These are phyloP conservation scores for Rauvolfia tetraphylla DNA, from an alignment of 257 asterid genomes.

Conservation along the genomic window DNA sequence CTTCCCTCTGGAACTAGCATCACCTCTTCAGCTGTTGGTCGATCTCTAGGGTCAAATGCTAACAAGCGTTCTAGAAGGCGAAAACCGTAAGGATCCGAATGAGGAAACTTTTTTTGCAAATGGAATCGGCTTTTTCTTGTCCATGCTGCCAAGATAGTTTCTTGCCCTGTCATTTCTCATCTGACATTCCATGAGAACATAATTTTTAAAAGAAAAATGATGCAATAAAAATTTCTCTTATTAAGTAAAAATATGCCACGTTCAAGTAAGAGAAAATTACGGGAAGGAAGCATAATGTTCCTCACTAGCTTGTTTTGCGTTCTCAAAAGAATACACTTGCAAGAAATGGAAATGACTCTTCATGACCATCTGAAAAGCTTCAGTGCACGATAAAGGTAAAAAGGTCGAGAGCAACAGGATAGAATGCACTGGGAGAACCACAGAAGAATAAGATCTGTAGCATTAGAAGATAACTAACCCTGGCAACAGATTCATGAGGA, in stretches of 20 bases:
- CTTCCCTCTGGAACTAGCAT: conserved; percentile 6
- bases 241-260: neutral
- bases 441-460: neutral
- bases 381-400: neutral
- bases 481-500: conserved; percentile 69
- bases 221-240: too few species aligned
- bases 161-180: conserved; percentile 98
- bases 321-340: neutral
- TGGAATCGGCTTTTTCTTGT: conserved; percentile 75
- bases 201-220: neutral
- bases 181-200: conserved; percentile 49
- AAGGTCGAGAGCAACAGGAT: neutral
- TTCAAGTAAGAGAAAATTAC: too few species aligned
- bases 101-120: conserved; percentile 67
- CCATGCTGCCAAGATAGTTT: conserved; percentile 83
- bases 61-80: conserved; percentile 66
- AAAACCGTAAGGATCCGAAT: conserved; percentile 77
- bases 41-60: conserved; percentile 91
- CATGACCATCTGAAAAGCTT: neutral
- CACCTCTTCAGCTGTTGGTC: conserved; percentile 95
- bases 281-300: neutral
- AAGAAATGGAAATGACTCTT: too few species aligned
- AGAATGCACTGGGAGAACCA: neutral
- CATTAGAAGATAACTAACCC: conserved; percentile 57
- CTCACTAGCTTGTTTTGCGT: neutral